A percentile compares a stretch with the other conserved stretches of the same genome.
phyloP scores from a whole-genome alignment of 1,284 basidiomycete genomes.

The Spongiforma sp. region DNA sequence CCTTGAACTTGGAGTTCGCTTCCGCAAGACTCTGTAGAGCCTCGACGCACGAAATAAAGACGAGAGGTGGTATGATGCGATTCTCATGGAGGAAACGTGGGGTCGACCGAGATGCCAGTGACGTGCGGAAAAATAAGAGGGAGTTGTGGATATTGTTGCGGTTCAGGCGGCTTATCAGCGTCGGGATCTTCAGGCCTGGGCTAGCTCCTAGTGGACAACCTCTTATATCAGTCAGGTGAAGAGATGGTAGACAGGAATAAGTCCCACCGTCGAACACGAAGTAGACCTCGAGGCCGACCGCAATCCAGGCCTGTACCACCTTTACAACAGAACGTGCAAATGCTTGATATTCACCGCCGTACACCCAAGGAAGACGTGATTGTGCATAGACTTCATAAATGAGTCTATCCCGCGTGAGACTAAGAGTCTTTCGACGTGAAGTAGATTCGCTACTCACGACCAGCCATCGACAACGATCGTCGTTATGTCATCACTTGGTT shows the following conservation, averaged over 20 bases:
- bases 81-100: slow-evolving; percentile 75
- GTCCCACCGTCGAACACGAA: slow-evolving; percentile 93
- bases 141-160: slow-evolving; percentile 66
- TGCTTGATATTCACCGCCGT: slow-evolving; percentile 81
- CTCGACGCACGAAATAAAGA: slow-evolving; percentile 64
- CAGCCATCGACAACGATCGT: slow-evolving; percentile 83
- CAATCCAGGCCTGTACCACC: slow-evolving; percentile 73
- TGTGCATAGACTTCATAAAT: slow-evolving; percentile 75
- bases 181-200: slow-evolving; percentile 78
- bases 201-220: slow-evolving; percentile 58
- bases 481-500: slow-evolving; percentile 21
- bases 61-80: slow-evolving; percentile 79
- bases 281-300: slow-evolving; percentile 73
- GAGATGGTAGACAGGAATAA: not conserved
- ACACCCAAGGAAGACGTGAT: slow-evolving; percentile 79
- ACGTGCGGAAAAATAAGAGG: slow-evolving; percentile 86
- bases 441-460: slow-evolving; percentile 68
- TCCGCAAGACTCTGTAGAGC: slow-evolving; percentile 55
- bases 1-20: slow-evolving; percentile 45
- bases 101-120: slow-evolving; percentile 66
- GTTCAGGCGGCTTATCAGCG: slow-evolving; percentile 63
- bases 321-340: slow-evolving; percentile 58
- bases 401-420: slow-evolving; percentile 39
- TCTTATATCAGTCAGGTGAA: slow-evolving; percentile 27
- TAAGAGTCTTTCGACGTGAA: not conserved